Evolutionary conservation across 2,329 filamentous ascomycete species (phyloP), one percentile per base, ranked within the genome.

Genomic region (Emergomyces pasteurianus): DNA sequence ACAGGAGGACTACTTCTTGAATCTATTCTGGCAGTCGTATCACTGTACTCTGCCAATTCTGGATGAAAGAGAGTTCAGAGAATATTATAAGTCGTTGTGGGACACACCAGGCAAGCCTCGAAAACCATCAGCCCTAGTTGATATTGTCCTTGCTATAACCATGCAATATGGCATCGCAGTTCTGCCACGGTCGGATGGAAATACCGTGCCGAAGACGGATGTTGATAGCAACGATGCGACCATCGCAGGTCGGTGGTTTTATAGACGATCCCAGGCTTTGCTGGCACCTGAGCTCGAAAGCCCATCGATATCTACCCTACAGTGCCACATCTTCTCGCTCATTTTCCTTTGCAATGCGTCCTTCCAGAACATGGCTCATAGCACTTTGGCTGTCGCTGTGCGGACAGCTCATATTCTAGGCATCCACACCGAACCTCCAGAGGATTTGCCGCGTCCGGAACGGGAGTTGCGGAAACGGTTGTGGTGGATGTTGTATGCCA

Each of bases 401-500:
- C 74, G 79, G 10, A 76, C 73, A 1, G 80, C 79, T 3, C 72
- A 79, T 49, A 75, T 78, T 43, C 67, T 81, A 0, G 79, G 80
- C 0, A 69, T 82, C 3, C 79, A 82, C 67, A 65, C 75, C 0
- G 78, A 81, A 36, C 79, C 80, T 0, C 69, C 74, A 0, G 60
- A 63, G 9, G 63, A 67, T 55, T 62, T 78, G 56, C 67, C 75
- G 0, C 63, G 60, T 3, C 57, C 62, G 0, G 68, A 78, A 56
- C 65, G 73, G 21, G 79, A 81, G 63, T 67, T 80, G 61, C 76
- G 78, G 4, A 79, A 76, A 63, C 72, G 80, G 0, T 62, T 83
- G 14, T 84, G 81, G 81, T 83, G 80, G 80, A 69, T 68, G 0
- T 65, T 84, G 1, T 82, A 77, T 65, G 69, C 72, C 0, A 67